Evolutionary conservation across 148 eudicot species (phyloP), one percentile per base, ranked within the genome.

Genomic region (Cornus florida): DNA sequence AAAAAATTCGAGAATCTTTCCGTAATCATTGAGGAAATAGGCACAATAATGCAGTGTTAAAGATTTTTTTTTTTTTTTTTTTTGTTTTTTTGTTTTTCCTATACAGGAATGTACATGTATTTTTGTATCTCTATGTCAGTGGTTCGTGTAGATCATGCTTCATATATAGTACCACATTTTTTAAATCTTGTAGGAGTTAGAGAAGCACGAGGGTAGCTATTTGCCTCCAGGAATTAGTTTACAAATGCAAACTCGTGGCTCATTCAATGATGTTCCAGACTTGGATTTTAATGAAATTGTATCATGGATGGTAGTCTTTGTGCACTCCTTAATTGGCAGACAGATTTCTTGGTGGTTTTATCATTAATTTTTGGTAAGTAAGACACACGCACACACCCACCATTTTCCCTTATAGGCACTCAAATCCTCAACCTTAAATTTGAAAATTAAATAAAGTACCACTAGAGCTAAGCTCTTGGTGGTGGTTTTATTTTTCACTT

Each of bases 1-100:
- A 71, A 67, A 68, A 78, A 77, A 76, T 74, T 89, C 68, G 87
- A 82, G 72, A 83, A 82, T 77, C 85, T 88, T 68, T 83, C 90
- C 70, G 71, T 69, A 69, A 67, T 79, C 31, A 78, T 81, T 50
- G 80, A 84, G 75, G 83, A 84, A 50, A 73, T 77, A 75, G 83
- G 84, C 67, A 13, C 50, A 68, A 53, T 17, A 59, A 41, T 10
- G 16, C 77, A 11, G 24, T 43, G 24, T 16, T 23, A 10, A 7
- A 7, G 43, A 56, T 6, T 16, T 8, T 73, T 24, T 6, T 2
- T n/a, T 19, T n/a, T n/a, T n/a, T n/a, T n/a, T n/a, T n/a, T n/a
- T n/a, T n/a, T n/a, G n/a, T n/a, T n/a, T 20, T 43, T 4, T 71
- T 71, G 4, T 69, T 33, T 13, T 32, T 14, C 11, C 33, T 20